Base-by-base conservation (phyloP, 176 grass and related monocot species). In the Avena eriantha region DNA sequence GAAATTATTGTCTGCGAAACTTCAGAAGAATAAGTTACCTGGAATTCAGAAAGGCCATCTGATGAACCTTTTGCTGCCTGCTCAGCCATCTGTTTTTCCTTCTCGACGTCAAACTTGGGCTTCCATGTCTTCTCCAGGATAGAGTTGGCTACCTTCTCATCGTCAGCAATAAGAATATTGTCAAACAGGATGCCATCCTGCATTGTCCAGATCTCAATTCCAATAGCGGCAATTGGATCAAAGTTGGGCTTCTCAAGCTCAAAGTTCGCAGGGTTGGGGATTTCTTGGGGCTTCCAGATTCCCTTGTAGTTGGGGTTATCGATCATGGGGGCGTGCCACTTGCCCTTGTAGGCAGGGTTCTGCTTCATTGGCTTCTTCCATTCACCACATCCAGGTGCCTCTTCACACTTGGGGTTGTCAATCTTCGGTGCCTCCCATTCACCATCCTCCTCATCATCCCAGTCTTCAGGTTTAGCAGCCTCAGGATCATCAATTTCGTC, bases 121-220 rank as follows among this genome's bases (percentile, higher is more conserved):
- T 99, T 99, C 97, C 97, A 99, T 46, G 92, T 90, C 75, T 85
- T 87, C 85, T 90, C 92, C 26, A 93, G 83, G 66, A 94, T 88
- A 61, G 92, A 91, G 77, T 59, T 85, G 26, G 94, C 87, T 81
- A 96, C 89, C 87, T 96, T 94, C 89, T 96, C 97, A 47, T 96
- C 90, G 76, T 91, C 87, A 24, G 88, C 77, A 76, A 99, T 99
- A 78, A 99, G 85, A 85, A 99, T 91, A 26, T 96, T 96, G 82
- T 94, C 94, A 60, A 99, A 99, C 61, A 99, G 66, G 85, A 99
- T 92, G 31, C 97, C 97, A 79, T 99, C 97, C 71, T 99, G 97
- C 97, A 99, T 97, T 4, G 97, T 99, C 97, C 94, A 99, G 88
- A 99, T 99, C 94, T 99, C 97, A 50, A 99, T 96, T 57, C 97